Percentiles rank a stretch among this genome's conserved stretches.
Evolutionary conservation across 78 protist genomes (phyloP).

Genomic region (Acrasis kona): DNA sequence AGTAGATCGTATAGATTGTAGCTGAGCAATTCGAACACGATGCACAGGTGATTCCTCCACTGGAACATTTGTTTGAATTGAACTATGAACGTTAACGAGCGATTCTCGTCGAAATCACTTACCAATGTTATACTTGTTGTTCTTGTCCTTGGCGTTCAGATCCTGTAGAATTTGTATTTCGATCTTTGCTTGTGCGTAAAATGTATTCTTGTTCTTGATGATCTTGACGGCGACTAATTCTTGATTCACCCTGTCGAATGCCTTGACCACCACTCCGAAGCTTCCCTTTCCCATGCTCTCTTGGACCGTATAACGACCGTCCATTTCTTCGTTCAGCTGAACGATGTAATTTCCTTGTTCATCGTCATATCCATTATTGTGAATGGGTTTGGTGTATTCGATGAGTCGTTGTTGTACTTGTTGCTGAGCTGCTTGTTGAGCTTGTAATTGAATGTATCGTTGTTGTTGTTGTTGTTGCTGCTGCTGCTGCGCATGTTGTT

Average conservation of each 20-base stretch:
- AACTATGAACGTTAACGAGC: constrained; percentile 36
- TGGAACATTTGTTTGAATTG: constrained; percentile 61
- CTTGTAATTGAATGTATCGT: no score
- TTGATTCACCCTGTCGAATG: constrained; percentile 27
- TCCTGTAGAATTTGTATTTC: constrained; percentile 55
- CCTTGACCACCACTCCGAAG: constrained; percentile 85
- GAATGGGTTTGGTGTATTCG: not conserved
- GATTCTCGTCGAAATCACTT: no score
- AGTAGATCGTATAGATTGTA: constrained; percentile 83
- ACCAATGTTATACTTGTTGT: not conserved
- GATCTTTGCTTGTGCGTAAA: constrained; percentile 57
- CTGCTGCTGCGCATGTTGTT: no score
- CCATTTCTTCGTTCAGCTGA: constrained; percentile 3
- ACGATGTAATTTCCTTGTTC: constrained; percentile 37
- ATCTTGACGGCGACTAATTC: constrained; percentile 82
- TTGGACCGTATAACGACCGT: constrained; percentile 38
- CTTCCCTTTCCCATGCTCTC: constrained; percentile 81
- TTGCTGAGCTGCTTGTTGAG: no score
- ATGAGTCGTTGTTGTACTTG: no score
- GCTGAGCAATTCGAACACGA: constrained; percentile 87
- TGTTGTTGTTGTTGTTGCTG: no score
- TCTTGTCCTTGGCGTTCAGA: not conserved
- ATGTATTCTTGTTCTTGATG: constrained; percentile 70
- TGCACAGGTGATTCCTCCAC: constrained; percentile 68
- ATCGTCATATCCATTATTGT: constrained; percentile 33